Percentiles rank a stretch among this genome's conserved stretches.
phyloP scores from a whole-genome alignment of 2,329 filamentous ascomycete genomes.

The Reticulascus tulasneorum region DNA sequence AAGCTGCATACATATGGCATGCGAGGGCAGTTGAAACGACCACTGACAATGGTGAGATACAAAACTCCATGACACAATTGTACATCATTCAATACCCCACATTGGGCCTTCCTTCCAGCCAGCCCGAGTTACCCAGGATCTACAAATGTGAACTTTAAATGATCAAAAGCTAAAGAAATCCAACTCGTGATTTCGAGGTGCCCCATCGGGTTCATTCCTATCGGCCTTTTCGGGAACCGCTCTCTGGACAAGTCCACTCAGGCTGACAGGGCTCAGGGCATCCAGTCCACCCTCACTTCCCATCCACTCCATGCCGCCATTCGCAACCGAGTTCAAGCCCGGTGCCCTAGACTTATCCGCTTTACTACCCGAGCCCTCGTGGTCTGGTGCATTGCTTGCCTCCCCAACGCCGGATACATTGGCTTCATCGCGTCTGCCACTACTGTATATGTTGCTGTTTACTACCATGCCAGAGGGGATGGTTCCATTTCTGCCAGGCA shows the following conservation, averaged over 20 bases:
- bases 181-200: constrained; percentile 30
- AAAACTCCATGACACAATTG: too few relatives aligned
- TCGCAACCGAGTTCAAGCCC: neutral
- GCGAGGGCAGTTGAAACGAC: too few relatives aligned
- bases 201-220: constrained; percentile 4
- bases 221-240: constrained; percentile 20
- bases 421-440: neutral
- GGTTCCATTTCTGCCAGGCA: too few relatives aligned
- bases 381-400: neutral
- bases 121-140: too few relatives aligned
- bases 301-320: constrained; percentile 20
- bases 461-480: too few relatives aligned
- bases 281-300: constrained; percentile 12
- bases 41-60: too few relatives aligned
- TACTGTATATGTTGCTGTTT: neutral
- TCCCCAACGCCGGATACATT: too few relatives aligned
- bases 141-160: too few relatives aligned
- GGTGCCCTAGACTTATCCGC: neutral
- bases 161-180: constrained; percentile 33
- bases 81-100: too few relatives aligned
- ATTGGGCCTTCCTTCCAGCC: too few relatives aligned
- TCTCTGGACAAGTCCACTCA: constrained; percentile 26
- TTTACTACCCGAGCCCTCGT: neutral
- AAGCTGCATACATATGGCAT: too few relatives aligned
- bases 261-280: constrained; percentile 24